Percentiles rank a stretch among this genome's conserved stretches.
phyloP scores from a whole-genome alignment of 2,329 filamentous ascomycete genomes.

The Penicillium sp. region DNA sequence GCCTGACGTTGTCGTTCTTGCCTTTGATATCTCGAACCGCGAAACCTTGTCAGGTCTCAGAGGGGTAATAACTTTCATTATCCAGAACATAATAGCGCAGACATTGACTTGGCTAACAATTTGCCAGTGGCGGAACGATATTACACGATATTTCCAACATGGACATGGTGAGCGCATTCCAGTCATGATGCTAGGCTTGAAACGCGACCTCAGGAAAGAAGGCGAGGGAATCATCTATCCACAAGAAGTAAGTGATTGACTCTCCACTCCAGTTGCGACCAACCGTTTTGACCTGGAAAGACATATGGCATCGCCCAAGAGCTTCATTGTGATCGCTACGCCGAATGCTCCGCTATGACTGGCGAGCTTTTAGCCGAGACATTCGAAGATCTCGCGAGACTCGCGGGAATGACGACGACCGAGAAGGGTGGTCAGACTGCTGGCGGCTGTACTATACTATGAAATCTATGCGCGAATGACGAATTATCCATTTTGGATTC shows the following conservation, averaged over 20 bases:
- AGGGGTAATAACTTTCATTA: slow-evolving; percentile 18
- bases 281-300: slow-evolving; percentile 29
- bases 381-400: slow-evolving; percentile 55
- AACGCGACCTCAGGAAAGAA: slow-evolving; percentile 51
- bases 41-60: slow-evolving; percentile 46
- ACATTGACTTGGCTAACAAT: too few relatives aligned
- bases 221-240: slow-evolving; percentile 41
- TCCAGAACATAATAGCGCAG: background rate
- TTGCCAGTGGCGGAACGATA: slow-evolving; percentile 42
- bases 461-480: slow-evolving; percentile 17
- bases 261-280: slow-evolving; percentile 14
- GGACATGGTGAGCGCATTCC: slow-evolving; percentile 45
- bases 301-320: slow-evolving; percentile 55
- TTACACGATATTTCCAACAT: slow-evolving; percentile 47
- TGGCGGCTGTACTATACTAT: slow-evolving; percentile 42
- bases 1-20: slow-evolving; percentile 53
- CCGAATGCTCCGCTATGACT: slow-evolving; percentile 57
- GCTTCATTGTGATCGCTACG: slow-evolving; percentile 57
- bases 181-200: slow-evolving; percentile 55
- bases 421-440: slow-evolving; percentile 47
- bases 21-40: slow-evolving; percentile 54
- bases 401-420: slow-evolving; percentile 55
- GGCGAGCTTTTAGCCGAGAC: slow-evolving; percentile 56
- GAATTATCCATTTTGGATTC: too few relatives aligned
- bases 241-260: slow-evolving; percentile 35